Percentiles rank a stretch among this genome's conserved stretches.
Evolutionary conservation across 306 rosid species (phyloP).

Genomic region (Lagenaria siceraria): DNA sequence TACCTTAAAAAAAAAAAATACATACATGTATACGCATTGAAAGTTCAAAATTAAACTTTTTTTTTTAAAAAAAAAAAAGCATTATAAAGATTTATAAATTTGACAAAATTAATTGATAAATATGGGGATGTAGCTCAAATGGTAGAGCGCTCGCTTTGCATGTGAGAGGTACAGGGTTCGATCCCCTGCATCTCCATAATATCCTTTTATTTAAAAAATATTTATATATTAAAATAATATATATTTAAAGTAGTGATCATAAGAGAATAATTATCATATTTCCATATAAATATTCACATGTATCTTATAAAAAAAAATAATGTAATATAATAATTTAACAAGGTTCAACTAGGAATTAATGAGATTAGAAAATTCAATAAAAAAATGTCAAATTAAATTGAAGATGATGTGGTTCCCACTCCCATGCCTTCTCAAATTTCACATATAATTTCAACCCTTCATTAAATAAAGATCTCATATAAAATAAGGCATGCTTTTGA

Average conservation of each 20-base stretch:
- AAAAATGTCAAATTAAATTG: background rate
- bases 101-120: too few relatives aligned
- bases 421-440: background rate
- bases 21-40: too few relatives aligned
- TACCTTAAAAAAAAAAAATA: too few relatives aligned
- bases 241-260: background rate
- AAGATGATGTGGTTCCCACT: background rate
- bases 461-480: background rate
- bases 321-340: background rate
- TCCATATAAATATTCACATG: background rate
- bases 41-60: too few relatives aligned
- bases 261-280: background rate
- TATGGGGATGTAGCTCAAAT: background rate
- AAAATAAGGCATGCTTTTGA: background rate
- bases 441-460: too few relatives aligned
- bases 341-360: background rate
- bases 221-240: too few relatives aligned
- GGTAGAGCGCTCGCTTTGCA: background rate
- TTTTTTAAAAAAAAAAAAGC: too few relatives aligned
- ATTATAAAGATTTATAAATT: too few relatives aligned
- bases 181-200: background rate
- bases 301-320: too few relatives aligned
- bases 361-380: background rate
- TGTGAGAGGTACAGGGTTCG: background rate
- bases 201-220: too few relatives aligned